Evolutionary conservation across 805 yeast genomes (phyloP), one percentile per base, ranked within the genome.

Genomic region (Metschnikowia continentalis): DNA sequence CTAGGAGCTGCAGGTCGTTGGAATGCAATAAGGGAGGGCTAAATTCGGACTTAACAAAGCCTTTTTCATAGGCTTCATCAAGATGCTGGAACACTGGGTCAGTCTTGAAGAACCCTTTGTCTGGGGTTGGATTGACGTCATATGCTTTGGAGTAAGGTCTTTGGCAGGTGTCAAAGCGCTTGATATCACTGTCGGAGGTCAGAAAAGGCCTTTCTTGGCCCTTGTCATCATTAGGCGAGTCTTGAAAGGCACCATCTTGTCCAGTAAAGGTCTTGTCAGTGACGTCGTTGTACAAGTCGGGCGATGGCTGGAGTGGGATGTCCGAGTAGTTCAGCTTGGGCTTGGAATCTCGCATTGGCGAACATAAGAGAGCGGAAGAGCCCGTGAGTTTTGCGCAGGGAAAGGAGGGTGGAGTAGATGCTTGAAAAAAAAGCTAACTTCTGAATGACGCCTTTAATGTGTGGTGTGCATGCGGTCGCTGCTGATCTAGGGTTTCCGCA

Each of bases 401-500:
- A 44, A 22, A 23, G 40, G 38, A 35, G 17, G 40, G 47, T n/a
- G 22, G 46, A 22, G 38, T 13, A 33, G 20, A 8, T 32, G 19
- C 14, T n/a, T 33, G 42, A 17, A 30, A 47, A 35, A 30, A 42
- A 35, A n/a, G 33, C 37, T 35, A 22, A n/a, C 32, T 19, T 23
- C 30, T 35, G 30, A 35, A 23, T 23, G 26, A 23, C 40, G 47
- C 47, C 44, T 23, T 17, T 35, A 36, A 35, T 15, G 40, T 44
- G 33, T 35, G 47, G 47, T 44, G 47, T 44, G 47, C 47, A 44
- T 44, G 47, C 32, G 46, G 40, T 17, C 20, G 23, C 33, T 26
- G 33, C 22, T 44, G 35, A 44, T 44, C 35, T 44, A 44, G 47
- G 47, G 47, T 35, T 35, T 44, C 35, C 39, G 40, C 47, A 44